Conservation (phyloP, 192 early-diverging fungal genomes). For the Mortierella claussenii region DNA sequence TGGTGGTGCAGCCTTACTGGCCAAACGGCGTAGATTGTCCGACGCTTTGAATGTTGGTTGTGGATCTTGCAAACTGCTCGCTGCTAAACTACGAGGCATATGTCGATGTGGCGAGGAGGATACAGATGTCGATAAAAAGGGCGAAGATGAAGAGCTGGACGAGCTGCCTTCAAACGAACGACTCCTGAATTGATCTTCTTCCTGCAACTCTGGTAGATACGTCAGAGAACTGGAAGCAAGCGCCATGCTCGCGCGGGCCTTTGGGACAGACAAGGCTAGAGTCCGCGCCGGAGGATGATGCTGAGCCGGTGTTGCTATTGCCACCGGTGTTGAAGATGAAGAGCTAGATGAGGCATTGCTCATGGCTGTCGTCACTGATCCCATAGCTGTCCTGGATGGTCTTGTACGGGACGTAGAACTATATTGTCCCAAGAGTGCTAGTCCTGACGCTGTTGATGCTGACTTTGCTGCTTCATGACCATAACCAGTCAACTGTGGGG, state of each 20-base stretch:
- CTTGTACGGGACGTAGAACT: too few species aligned
- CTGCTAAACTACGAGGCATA: neutral
- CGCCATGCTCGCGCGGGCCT: constrained; percentile 46
- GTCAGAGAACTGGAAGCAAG: constrained; percentile 17
- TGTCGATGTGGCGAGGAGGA: neutral
- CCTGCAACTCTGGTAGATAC: neutral
- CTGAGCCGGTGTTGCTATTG: too few species aligned
- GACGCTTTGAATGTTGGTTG: constrained; percentile 12
- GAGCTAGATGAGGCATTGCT: too few species aligned
- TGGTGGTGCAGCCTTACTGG: constrained; percentile 10
- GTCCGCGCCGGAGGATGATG: constrained; percentile 6
- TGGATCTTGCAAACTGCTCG: too few species aligned
- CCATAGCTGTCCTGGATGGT: too few species aligned
- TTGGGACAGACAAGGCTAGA: constrained; percentile 12
- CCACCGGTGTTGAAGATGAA: too few species aligned
- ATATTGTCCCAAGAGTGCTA: constrained; percentile 28
- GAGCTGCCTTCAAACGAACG: neutral
- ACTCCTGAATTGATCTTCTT: neutral
- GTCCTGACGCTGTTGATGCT: constrained; percentile 14
- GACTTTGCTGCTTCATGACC: constrained; percentile 39
- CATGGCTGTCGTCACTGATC: too few species aligned
- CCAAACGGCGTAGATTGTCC: constrained; percentile 32
- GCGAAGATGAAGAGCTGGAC: neutral
- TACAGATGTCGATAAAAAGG: neutral
- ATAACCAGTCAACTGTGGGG: neutral